A percentile compares a stretch with the other conserved stretches of the same genome.
phyloP scores from a whole-genome alignment of 192 early-diverging fungal species.

The Gonapodya sp. region DNA sequence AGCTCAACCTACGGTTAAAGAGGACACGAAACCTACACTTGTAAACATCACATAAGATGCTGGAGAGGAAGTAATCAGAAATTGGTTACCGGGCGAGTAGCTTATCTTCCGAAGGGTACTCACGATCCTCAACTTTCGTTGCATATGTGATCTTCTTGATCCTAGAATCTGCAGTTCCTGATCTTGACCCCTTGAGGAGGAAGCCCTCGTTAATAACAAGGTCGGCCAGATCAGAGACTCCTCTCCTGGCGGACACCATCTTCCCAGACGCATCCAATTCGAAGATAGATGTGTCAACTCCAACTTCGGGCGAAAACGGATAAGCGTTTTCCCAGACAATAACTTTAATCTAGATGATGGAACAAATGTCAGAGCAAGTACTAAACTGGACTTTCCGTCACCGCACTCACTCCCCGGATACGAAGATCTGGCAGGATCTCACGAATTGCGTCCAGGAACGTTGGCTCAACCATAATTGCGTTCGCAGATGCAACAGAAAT shows the following conservation, averaged over 20 bases:
- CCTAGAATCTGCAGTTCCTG: not conserved
- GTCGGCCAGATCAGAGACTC: not conserved
- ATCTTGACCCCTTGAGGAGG: not conserved
- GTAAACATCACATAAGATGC: not conserved
- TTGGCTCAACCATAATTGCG: slow-evolving; percentile 2
- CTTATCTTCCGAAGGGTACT: not conserved
- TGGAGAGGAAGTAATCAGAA: not conserved
- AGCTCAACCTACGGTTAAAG: no score
- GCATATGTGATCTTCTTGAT: not conserved
- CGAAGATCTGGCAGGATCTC: not conserved
- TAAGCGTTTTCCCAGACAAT: slow-evolving; percentile 1
- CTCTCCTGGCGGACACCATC: no score
- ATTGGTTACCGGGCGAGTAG: not conserved
- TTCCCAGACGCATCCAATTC: no score
- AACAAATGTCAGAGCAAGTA: not conserved
- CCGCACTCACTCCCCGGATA: not conserved
- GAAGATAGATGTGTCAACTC: no score
- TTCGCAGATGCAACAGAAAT: not conserved
- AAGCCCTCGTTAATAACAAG: not conserved
- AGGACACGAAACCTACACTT: no score
- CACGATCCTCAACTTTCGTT: not conserved
- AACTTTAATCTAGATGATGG: not conserved
- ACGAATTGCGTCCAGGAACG: not conserved
- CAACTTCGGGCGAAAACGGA: no score
- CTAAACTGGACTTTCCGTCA: not conserved